Evolutionary conservation across 306 rosid genomes (phyloP), one percentile per base, ranked within the genome.

Genomic region (Rubus parviflorus): DNA sequence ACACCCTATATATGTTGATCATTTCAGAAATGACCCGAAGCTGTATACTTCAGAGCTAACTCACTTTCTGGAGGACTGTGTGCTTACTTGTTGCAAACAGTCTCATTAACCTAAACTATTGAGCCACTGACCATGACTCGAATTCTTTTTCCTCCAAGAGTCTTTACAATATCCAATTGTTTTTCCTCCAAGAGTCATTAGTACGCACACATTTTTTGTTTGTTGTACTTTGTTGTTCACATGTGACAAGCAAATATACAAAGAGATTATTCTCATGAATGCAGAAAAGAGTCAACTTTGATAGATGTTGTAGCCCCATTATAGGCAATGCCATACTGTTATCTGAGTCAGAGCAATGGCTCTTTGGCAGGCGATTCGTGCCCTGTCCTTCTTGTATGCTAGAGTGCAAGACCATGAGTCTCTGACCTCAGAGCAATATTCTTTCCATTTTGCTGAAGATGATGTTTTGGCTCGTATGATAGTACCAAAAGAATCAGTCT

Each of bases 1-100:
- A 87, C 97, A 4, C 99, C 99, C 49, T 97, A 96, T n/a, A n/a
- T n/a, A n/a, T 83, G 99, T 96, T 70, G 99, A 96, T 75, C 99
- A 96, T 86, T 96, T 89, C 71, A 86, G 99, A 86, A 91, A 86
- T 84, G 92, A 92, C 83, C 98, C 99, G 0, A 84, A 85, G 83
- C 78, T 91, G 46, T 96, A 96, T 72, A 85, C 91, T 76, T 86
- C 92, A 74, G 92, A 96, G 89, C 92, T 96, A 66, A 86, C 87
- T 69, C 86, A 86, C 49, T 96, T 95, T 86, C 76, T 96, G 70
- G 99, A 91, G 23, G 97, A 89, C 56, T 89, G 92, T 68, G 90
- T 88, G 85, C 86, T 87, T 76, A 76, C 84, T 77, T 64, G 69
- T 57, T 84, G 92, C 85, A 87, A 86, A 79, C 69, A 78, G 74